Evolutionary conservation across 768 basidiomycete species (phyloP).

Genomic region (Mycena alexandri): DNA sequence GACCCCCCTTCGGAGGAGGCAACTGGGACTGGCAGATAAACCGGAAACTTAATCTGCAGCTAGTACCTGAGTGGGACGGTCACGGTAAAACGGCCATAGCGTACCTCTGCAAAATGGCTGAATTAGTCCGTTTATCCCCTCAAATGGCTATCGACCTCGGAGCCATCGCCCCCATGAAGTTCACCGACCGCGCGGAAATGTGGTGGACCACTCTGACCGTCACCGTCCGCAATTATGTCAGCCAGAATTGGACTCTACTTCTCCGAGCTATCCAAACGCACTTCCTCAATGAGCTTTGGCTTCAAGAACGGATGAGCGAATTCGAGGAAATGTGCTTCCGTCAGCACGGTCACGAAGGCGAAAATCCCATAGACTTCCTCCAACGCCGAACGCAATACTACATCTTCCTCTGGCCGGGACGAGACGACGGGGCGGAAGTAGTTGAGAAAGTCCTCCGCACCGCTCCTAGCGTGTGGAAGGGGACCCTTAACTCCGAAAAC

Average conservation of each 20-base stretch:
- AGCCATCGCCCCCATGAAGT: neutral
- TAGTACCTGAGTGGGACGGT: too few species aligned
- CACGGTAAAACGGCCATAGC: too few species aligned
- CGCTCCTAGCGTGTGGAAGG: too few species aligned
- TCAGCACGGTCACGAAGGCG: neutral
- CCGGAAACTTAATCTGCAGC: too few species aligned
- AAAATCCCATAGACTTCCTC: neutral
- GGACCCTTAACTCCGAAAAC: too few species aligned
- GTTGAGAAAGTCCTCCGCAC: too few species aligned
- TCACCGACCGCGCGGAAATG: neutral
- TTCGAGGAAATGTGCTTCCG: neutral
- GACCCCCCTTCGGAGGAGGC: too few species aligned
- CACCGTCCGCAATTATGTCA: too few species aligned
- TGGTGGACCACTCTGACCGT: neutral
- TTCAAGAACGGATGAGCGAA: neutral
- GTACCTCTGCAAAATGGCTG: neutral
- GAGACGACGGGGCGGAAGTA: too few species aligned
- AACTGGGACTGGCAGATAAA: too few species aligned
- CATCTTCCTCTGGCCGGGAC: too few species aligned
- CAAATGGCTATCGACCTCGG: conserved; percentile 7
- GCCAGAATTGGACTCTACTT: too few species aligned
- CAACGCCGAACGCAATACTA: neutral
- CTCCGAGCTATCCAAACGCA: neutral
- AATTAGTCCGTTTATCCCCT: neutral
- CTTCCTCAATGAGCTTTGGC: neutral